A percentile compares a stretch with the other conserved stretches of the same genome.
Evolutionary conservation across 2,329 filamentous ascomycete genomes (phyloP).

Genomic region (Sclerotinia spermophila): DNA sequence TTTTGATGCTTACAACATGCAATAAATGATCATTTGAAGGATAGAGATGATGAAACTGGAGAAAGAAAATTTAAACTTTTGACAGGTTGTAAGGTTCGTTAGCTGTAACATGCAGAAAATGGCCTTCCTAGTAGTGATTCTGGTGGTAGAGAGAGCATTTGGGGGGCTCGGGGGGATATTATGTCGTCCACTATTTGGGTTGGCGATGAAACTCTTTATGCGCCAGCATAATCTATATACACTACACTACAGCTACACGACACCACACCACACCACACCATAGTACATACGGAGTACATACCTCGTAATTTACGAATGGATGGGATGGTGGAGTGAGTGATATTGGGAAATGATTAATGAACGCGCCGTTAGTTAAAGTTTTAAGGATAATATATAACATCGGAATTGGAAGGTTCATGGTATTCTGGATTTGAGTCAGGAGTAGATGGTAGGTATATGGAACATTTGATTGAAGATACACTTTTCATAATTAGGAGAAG

Average conservation of each 20-base stretch:
- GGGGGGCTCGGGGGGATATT: not conserved
- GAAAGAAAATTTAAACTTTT: not conserved
- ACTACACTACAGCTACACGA: not conserved
- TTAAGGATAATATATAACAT: not conserved
- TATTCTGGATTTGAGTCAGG: not conserved
- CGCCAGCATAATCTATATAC: not conserved
- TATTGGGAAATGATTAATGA: not conserved
- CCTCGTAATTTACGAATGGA: not conserved
- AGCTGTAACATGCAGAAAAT: not conserved
- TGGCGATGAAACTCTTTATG: slow-evolving; percentile 17
- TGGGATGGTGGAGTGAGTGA: not conserved
- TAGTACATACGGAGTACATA: too few species aligned
- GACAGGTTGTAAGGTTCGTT: not conserved
- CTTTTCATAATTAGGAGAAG: not conserved
- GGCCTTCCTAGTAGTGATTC: not conserved
- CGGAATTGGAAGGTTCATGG: not conserved
- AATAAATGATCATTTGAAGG: not conserved
- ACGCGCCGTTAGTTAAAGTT: not conserved
- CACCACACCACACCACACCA: not conserved
- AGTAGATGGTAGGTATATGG: not conserved
- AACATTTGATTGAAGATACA: slow-evolving; percentile 5
- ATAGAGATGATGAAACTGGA: not conserved
- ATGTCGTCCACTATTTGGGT: not conserved
- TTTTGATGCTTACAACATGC: not conserved
- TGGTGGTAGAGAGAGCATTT: too few species aligned